Evolutionary conservation across 352 stramenopile species (phyloP), one percentile per base, ranked within the genome.

Genomic region (Globisporangium middletonii): DNA sequence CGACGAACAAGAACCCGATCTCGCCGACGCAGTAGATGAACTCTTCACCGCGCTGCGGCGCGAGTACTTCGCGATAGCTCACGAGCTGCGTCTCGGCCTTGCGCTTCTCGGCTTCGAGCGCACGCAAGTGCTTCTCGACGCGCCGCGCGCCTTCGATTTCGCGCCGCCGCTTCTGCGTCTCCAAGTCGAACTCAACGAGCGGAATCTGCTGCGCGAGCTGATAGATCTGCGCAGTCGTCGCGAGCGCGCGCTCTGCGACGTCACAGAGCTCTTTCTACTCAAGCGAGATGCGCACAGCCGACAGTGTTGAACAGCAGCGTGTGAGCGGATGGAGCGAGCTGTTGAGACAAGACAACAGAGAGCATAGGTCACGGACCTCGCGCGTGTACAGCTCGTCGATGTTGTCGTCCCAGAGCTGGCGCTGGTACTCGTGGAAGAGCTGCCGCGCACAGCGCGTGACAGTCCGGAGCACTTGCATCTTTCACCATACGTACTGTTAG

Each of bases 391-490:
- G 50, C 27, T 78, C 63, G 7, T 75, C 69, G n/a, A 88, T 72
- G 27, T 85, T 53, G 28, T 76, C 64, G 59, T 94, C 84, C 84
- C 84, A 94, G 8, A 94, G 60, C 50, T 83, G 72, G 0, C 82
- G 74, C 64, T 94, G 84, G 48, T 94, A 92, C 53, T 94, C 82
- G 27, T 89, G 79, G 46, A 72, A 94, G 3, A 92, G 50, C 4
- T 72, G 68, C 27, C 79, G 61, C 0, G 82, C 82, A 35, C 78
- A 88, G 2, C 84, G 55, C 11, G 86, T 73, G 9, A 88, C 72
- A 2, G 77, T 83, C 1, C 81, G 77, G 48, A 87, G 69, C 19
- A 92, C 70, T 76, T 90, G 79, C 82, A 86, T 91, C 79, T 86
- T 64, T 35, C 11, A 55, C 45, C 26, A 37, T 13, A 61, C 1